Conservation (phyloP, 352 stramenopile species). For the Phytophthora palmivora region DNA sequence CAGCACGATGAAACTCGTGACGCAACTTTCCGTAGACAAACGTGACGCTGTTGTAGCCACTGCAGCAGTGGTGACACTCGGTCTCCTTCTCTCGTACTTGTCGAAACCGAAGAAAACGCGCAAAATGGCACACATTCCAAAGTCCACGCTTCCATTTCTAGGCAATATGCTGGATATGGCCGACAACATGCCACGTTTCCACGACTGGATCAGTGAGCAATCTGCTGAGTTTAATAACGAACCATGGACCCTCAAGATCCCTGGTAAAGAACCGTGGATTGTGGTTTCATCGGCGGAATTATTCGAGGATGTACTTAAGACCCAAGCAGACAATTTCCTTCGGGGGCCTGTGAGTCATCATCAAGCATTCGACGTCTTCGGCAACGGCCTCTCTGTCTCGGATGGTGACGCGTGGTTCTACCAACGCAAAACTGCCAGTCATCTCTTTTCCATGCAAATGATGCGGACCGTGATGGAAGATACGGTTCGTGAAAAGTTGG, state of each 20-base stretch:
- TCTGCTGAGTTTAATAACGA: slow-evolving; percentile 3
- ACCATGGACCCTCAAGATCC: slow-evolving; percentile 7
- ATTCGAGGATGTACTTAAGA: slow-evolving; percentile 11
- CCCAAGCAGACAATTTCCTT: slow-evolving; percentile 10
- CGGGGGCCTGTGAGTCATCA: slow-evolving; percentile 5
- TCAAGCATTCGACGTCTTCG: slow-evolving; percentile 4
- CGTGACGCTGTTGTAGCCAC: neutral
- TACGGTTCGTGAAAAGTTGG: slow-evolving; percentile 24
- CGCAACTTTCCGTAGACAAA: neutral
- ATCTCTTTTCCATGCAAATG: slow-evolving; percentile 13
- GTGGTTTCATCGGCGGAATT: slow-evolving; percentile 5
- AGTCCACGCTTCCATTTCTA: slow-evolving; percentile 1
- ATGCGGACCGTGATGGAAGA: slow-evolving; percentile 32
- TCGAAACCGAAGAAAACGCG: neutral
- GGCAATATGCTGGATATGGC: slow-evolving; percentile 11
- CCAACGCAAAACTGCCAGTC: slow-evolving; percentile 6
- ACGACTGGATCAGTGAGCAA: slow-evolving; percentile 14
- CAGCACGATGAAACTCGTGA: slow-evolving; percentile 6
- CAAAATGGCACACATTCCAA: neutral
- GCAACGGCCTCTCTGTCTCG: slow-evolving; percentile 1
- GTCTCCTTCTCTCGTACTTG: slow-evolving; percentile 1
- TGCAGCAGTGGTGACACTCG: neutral
- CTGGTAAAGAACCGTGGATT: slow-evolving; percentile 9
- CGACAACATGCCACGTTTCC: slow-evolving; percentile 7
- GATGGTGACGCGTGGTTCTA: slow-evolving; percentile 5